Evolutionary conservation across 2,329 filamentous ascomycete species (phyloP), one percentile per base, ranked within the genome.

Genomic region (Colletotrichum liriopes): DNA sequence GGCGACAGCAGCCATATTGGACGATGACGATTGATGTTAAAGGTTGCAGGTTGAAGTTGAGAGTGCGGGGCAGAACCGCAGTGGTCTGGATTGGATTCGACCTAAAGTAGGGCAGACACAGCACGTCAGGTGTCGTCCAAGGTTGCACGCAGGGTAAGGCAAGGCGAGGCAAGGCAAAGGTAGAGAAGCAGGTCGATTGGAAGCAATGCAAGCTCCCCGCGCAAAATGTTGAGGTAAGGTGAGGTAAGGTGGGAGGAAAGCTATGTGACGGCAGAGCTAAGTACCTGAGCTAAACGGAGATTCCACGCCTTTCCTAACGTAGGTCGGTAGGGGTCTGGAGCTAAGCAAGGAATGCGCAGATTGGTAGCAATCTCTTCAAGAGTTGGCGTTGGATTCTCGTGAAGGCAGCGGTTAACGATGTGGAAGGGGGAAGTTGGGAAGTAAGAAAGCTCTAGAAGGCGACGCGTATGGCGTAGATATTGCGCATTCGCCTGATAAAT

Each of bases 301-400:
- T 47, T 69, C 51, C 45, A 54, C 65, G 49, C 65, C 70, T 69
- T 72, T 65, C 59, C 70, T 71, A 71, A 62, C 68, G 68, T 62
- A 71, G 56, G 60, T 45, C 52, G 70, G 70, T 72, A 72, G 65
- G 70, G 70, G 65, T 72, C 66, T 56, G 70, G 51, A 60, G 54
- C 70, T 72, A 72, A 39, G 35, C 70, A 69, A 69, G 59, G 70
- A 72, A 72, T 70, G 66, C 52, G 65, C 70, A 72, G 70, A 65
- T 72, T 65, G 29, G 70, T 47, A 65, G 59, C 65, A 72, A 72
- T 69, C 51, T 72, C 65, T 61, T 69, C 65, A 69, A 67, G 70
- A 69, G 68, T 64, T 65, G 49, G 29, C 52, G 70, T 55, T 72
- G 45, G 45, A 14, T 60, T 65, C 39, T 45, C 45, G 26, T 54